Conservation (phyloP, 1,284 basidiomycete species). For the Marasmius tenuissimus region DNA sequence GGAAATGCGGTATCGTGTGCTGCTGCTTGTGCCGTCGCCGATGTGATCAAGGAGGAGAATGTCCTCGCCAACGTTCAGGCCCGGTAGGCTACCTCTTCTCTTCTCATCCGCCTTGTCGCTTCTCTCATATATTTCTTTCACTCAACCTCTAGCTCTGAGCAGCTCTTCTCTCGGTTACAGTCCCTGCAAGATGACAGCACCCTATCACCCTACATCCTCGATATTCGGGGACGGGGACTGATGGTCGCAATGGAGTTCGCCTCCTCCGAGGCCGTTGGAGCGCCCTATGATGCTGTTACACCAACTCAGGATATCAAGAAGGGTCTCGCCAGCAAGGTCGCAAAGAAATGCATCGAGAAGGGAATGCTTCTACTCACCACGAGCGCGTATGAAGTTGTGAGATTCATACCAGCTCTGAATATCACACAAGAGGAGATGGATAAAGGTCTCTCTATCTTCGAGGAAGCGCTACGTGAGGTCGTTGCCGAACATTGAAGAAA, state of each 20-base stretch:
- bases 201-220: conserved; percentile 60
- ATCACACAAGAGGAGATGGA: conserved; percentile 39
- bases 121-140: conserved; percentile 10
- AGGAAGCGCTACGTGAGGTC: conserved; percentile 42
- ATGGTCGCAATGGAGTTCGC: conserved; percentile 86
- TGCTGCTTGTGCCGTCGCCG: conserved; percentile 79
- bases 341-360: conserved; percentile 81
- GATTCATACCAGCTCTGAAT: conserved; percentile 72
- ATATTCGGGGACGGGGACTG: conserved; percentile 76
- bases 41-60: conserved; percentile 77
- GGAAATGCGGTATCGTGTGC: conserved; percentile 91
- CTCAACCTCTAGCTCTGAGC: conserved; percentile 52
- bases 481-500: conserved; percentile 26
- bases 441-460: conserved; percentile 43
- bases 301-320: conserved; percentile 29
- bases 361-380: conserved; percentile 82
- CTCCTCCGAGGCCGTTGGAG: conserved; percentile 46
- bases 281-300: conserved; percentile 40
- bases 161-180: conserved; percentile 68
- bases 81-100: conserved; percentile 42
- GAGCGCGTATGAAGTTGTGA: conserved; percentile 75
- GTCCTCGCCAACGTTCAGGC: conserved; percentile 78
- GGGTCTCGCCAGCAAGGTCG: conserved; percentile 73
- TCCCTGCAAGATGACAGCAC: conserved; percentile 51
- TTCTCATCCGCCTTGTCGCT: neutral